Evolutionary conservation across 345 rosid genomes (phyloP).

Genomic region (Citrus medica): DNA sequence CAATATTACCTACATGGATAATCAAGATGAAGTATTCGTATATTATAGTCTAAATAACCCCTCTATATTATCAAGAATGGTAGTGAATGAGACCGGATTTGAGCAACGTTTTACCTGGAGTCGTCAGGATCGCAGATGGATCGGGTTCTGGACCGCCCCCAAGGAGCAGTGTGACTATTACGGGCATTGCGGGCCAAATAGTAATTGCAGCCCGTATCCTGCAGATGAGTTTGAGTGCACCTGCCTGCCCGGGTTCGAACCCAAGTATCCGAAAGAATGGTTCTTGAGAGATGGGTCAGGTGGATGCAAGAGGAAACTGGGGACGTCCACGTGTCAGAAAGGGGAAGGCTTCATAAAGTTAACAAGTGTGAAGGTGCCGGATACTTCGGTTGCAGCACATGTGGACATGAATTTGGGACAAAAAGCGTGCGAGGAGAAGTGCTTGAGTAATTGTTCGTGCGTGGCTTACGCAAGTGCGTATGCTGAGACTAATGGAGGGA

Average conservation of each 20-base stretch:
- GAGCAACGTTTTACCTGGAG: constrained; percentile 49
- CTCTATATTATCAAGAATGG: constrained; percentile 43
- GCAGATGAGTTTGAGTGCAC: constrained; percentile 36
- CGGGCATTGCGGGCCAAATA: constrained; percentile 48
- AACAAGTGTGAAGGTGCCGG: constrained; percentile 42
- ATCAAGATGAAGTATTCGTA: constrained; percentile 30
- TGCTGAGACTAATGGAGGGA: constrained; percentile 31
- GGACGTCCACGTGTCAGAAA: constrained; percentile 12
- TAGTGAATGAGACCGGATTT: constrained; percentile 46
- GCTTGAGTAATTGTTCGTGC: constrained; percentile 56
- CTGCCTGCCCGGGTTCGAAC: constrained; percentile 70
- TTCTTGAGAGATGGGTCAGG: constrained; percentile 35
- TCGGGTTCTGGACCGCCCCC: constrained; percentile 38
- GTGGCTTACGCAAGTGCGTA: constrained; percentile 51
- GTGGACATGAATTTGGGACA: constrained; percentile 39
- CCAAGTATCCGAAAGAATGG: constrained; percentile 42
- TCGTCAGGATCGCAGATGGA: constrained; percentile 34
- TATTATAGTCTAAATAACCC: constrained; percentile 27
- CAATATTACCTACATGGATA: constrained; percentile 22
- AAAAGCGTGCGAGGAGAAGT: constrained; percentile 33
- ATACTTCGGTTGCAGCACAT: constrained; percentile 32
- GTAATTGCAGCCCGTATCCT: constrained; percentile 33
- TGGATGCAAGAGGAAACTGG: constrained; percentile 46
- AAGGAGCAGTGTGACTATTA: constrained; percentile 62
- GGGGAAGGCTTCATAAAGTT: constrained; percentile 55